phyloP scores from a whole-genome alignment of 495 filamentous ascomycete genomes.

The Aspergillus cristatus region DNA sequence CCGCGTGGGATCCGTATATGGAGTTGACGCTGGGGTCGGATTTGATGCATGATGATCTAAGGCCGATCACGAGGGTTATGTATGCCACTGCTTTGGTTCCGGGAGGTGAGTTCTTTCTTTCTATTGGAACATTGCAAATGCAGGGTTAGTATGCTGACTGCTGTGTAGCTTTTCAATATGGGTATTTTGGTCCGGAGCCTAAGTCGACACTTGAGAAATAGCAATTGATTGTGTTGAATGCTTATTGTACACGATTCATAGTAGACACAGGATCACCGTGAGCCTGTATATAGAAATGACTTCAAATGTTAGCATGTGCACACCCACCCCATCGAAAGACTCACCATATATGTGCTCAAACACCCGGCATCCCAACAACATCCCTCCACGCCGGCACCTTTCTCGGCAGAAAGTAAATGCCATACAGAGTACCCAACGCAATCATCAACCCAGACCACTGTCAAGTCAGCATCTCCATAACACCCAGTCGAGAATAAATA shows the following conservation, averaged over 20 bases:
- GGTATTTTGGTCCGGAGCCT: conserved; percentile 31
- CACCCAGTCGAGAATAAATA: conserved; percentile 4
- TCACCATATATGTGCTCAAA: conserved; percentile 25
- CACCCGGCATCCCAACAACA: conserved; percentile 67
- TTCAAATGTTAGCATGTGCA: too few relatives aligned
- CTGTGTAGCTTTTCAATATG: conserved; percentile 23
- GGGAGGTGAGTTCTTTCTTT: conserved; percentile 42
- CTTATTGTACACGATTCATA: neutral
- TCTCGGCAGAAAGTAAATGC: conserved; percentile 70
- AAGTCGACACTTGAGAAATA: neutral
- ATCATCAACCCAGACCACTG: conserved; percentile 62
- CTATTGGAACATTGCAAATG: neutral
- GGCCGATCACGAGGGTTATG: conserved; percentile 56
- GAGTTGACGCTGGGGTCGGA: conserved; percentile 17
- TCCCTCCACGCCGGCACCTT: conserved; percentile 50
- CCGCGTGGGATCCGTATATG: conserved; percentile 45
- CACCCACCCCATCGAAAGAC: too few relatives aligned
- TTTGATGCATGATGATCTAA: conserved; percentile 38
- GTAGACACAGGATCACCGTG: too few relatives aligned
- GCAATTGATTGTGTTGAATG: neutral
- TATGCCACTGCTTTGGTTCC: conserved; percentile 55
- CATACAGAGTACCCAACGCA: conserved; percentile 58
- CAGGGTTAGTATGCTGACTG: neutral
- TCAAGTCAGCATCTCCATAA: conserved; percentile 18
- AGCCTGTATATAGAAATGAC: too few relatives aligned